Evolutionary conservation across 2,329 filamentous ascomycete genomes (phyloP), one percentile per base, ranked within the genome.

Genomic region (Pseudogymnoascus sp.): DNA sequence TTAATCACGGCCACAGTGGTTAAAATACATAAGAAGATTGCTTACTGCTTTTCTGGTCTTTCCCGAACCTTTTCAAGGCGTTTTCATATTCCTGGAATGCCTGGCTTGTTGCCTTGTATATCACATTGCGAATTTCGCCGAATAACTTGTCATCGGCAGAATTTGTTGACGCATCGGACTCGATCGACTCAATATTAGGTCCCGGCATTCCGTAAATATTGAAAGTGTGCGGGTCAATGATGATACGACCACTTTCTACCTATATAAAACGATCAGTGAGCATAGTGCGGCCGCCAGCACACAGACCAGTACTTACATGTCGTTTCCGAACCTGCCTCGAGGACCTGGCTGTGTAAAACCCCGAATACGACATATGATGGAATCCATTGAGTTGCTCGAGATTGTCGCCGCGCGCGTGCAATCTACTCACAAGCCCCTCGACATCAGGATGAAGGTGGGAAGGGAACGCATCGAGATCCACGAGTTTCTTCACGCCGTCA

Each of bases 221-320:
- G 37, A 66, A 67, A 25, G 61, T 65, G 5, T 67, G 38, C 3
- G 66, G 62, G 23, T 68, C 67, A 9, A 68, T 65, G 28, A 68
- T 65, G 8, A 68, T 65, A 36, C 67, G 66, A 7, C 67, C 59
- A 11, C 28, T 66, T 62, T 63, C 64, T 62, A 66, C 62, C 66
- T 66, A 46, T n/a, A 60, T 28, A 21, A 21, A 60, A 61, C 25
- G 7, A 3, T 3, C 34, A 1, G 37, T 67, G 2, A 67, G 65
- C 28, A 49, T 42, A 61, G 11, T 38, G 23, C 18, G n/a, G 3
- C 16, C 12, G 56, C 23, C 16, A 25, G 21, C 21, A 59, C 25
- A 59, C 12, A 37, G 7, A 25, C n/a, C 23, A 62, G 23, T 2
- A 66, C 65, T 38, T 65, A 67, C 63, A 60, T 65, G 59, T 31